These are phyloP conservation scores for Pichia sp. DNA, from an alignment of 1,139 yeast genomes.

Conservation along the genomic window DNA sequence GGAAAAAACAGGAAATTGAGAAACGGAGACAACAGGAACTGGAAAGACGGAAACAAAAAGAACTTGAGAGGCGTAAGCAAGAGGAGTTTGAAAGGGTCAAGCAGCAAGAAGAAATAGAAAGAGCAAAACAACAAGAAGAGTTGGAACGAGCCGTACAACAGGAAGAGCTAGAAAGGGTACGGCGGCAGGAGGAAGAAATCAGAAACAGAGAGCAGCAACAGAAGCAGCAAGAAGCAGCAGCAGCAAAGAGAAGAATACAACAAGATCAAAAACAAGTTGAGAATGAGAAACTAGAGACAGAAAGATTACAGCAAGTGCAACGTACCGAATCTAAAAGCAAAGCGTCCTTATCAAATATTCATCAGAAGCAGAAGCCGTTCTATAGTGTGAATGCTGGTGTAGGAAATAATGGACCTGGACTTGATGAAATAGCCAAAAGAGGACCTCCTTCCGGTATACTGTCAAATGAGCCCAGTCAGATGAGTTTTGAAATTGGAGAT, in stretches of 20 bases:
- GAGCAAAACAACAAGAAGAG: constrained; percentile 3
- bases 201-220: neutral
- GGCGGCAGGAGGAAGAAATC: neutral
- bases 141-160: neutral
- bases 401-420: neutral
- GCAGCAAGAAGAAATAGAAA: constrained; percentile 3
- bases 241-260: too few species aligned
- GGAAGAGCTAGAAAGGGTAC: neutral
- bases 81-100: constrained; percentile 7
- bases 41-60: constrained; percentile 14
- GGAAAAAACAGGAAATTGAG: constrained; percentile 11
- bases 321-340: neutral
- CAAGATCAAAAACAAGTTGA: neutral
- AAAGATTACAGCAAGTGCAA: neutral
- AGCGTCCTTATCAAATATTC: neutral
- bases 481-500: constrained; percentile 17
- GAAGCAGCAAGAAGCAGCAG: too few species aligned
- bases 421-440: constrained; percentile 6
- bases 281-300: neutral
- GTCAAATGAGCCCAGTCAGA: constrained; percentile 15
- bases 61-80: constrained; percentile 10
- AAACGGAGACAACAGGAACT: constrained; percentile 15
- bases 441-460: constrained; percentile 16
- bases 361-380: neutral
- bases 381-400: neutral